Conservation (phyloP, 1,284 basidiomycete species). For the Apiotrichum siamense region DNA sequence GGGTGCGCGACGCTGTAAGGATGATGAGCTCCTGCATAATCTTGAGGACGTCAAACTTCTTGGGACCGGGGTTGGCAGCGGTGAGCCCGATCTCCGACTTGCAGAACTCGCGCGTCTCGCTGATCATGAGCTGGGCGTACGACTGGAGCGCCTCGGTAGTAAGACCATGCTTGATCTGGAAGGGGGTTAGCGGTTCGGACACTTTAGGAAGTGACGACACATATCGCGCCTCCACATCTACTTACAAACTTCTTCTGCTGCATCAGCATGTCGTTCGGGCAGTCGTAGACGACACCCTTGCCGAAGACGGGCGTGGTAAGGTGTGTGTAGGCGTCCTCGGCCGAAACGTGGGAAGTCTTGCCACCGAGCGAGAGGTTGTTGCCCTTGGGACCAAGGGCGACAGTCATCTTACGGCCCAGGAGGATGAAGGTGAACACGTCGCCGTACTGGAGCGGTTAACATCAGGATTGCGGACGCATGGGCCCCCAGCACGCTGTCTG, state of each 20-base stretch:
- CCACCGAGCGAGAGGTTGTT: conserved; percentile 94
- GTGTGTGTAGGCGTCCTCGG: conserved; percentile 95
- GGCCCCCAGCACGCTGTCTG: too few relatives aligned
- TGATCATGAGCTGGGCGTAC: conserved; percentile 85
- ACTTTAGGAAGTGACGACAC: conserved; percentile 22
- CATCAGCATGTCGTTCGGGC: conserved; percentile 95
- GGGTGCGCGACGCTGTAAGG: conserved; percentile 82
- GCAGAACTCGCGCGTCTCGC: conserved; percentile 72
- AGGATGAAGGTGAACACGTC: conserved; percentile 91
- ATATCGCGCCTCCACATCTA: neutral
- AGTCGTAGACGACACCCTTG: conserved; percentile 95
- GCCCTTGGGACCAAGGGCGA: conserved; percentile 84
- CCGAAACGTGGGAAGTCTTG: conserved; percentile 83
- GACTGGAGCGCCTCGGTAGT: conserved; percentile 84
- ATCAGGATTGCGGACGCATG: too few relatives aligned
- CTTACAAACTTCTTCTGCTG: conserved; percentile 90
- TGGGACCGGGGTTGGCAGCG: conserved; percentile 20
- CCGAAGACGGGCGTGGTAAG: conserved; percentile 91
- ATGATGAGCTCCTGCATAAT: conserved; percentile 91
- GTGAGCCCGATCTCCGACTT: conserved; percentile 44
- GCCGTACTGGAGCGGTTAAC: conserved; percentile 57
- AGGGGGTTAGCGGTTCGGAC: conserved; percentile 1
- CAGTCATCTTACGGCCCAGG: conserved; percentile 82
- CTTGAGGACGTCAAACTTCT: conserved; percentile 57
- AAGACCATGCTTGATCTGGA: conserved; percentile 77